A percentile compares a stretch with the other conserved stretches of the same genome.
Conservation (phyloP, 2,329 filamentous ascomycete species). For the Phialemoniopsis sp. region DNA sequence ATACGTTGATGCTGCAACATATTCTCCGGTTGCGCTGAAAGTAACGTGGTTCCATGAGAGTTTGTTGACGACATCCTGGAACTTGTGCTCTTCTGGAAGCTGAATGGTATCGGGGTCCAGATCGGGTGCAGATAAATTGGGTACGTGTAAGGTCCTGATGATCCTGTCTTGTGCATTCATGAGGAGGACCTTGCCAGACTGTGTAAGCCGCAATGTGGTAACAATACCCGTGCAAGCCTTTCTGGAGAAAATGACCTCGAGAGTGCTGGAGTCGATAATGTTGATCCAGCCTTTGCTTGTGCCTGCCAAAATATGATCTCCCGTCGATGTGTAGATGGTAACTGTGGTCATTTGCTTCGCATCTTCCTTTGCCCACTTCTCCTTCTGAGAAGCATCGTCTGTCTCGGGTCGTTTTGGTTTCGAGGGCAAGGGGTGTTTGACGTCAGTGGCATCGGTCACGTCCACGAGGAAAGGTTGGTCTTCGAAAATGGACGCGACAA, state of each 20-base stretch:
- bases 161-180: conserved; percentile 94
- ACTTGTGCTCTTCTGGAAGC: conserved; percentile 93
- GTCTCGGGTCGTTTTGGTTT: conserved; percentile 70
- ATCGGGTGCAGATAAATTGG: conserved; percentile 65
- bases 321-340: conserved; percentile 79
- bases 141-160: conserved; percentile 86
- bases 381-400: conserved; percentile 67
- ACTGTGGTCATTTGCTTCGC: conserved; percentile 94
- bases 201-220: conserved; percentile 79
- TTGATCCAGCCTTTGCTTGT: conserved; percentile 97
- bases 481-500: conserved; percentile 90
- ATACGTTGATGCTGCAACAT: conserved; percentile 92
- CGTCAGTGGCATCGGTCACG: conserved; percentile 62
- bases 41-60: conserved; percentile 96
- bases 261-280: conserved; percentile 80
- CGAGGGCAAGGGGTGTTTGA: conserved; percentile 76
- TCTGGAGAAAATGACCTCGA: conserved; percentile 82
- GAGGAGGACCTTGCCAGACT: conserved; percentile 80
- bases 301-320: conserved; percentile 85
- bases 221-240: conserved; percentile 85
- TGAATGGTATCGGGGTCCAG: conserved; percentile 83
- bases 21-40: conserved; percentile 91
- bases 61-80: conserved; percentile 94
- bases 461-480: conserved; percentile 89
- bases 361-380: conserved; percentile 87